phyloP scores from a whole-genome alignment of 192 early-diverging fungal species.

The Endogone sp. region DNA sequence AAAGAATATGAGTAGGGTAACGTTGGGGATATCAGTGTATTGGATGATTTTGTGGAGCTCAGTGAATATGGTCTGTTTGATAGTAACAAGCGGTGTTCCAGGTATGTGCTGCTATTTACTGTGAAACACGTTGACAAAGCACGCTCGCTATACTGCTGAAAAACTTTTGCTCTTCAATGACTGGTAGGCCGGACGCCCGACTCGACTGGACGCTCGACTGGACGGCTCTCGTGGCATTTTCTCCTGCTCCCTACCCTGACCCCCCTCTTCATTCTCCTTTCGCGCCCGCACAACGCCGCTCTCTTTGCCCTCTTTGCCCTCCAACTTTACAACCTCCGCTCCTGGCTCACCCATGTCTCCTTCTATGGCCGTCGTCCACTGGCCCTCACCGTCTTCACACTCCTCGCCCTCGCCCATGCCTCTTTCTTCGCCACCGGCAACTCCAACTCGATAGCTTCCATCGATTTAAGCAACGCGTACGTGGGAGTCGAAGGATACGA shows the following conservation, averaged over 20 bases:
- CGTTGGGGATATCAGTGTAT: conserved; percentile 9
- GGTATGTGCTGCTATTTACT: background rate
- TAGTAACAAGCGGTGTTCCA: background rate
- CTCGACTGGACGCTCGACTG: background rate
- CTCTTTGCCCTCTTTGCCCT: conserved; percentile 51
- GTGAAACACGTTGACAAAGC: no score
- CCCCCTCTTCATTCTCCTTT: conserved; percentile 60
- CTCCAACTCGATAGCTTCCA: conserved; percentile 73
- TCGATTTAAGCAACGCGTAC: conserved; percentile 77
- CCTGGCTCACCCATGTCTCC: conserved; percentile 19
- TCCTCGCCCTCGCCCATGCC: conserved; percentile 29
- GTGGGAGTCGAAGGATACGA: conserved; percentile 66
- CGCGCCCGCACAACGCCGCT: conserved; percentile 56
- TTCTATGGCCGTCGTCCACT: background rate
- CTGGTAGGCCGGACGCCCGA: background rate
- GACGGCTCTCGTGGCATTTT: background rate
- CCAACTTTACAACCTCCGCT: conserved; percentile 38
- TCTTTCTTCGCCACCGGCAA: conserved; percentile 71
- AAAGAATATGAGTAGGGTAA: conserved; percentile 7
- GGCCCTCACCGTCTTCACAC: conserved; percentile 15
- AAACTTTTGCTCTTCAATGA: background rate
- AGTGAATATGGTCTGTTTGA: background rate
- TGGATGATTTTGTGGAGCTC: background rate
- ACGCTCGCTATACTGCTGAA: no score
- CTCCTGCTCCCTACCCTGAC: conserved; percentile 40